Conservation (phyloP, 202 grass and related monocot species). For the Zizania palustris region DNA sequence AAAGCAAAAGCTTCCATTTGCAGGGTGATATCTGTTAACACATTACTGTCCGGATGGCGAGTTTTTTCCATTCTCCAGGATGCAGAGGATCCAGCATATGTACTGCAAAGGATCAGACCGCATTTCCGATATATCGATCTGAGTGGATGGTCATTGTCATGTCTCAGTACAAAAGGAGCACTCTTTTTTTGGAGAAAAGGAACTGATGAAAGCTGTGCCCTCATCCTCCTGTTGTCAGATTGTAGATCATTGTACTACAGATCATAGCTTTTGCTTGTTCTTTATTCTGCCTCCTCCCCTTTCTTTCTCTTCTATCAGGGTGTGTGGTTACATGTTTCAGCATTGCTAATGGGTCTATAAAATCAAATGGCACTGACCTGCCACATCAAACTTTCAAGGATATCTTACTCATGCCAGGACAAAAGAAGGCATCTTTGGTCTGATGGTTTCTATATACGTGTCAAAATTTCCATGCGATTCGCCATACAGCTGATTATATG, state of each 20-base stretch:
- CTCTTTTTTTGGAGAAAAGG: slow-evolving; percentile 12
- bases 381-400: not conserved
- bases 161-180: slow-evolving; percentile 4
- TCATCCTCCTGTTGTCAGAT: slow-evolving; percentile 3
- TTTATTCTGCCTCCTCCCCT: not conserved
- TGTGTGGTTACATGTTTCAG: not conserved
- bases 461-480: not conserved
- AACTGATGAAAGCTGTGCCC: not conserved
- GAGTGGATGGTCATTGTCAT: slow-evolving; percentile 20
- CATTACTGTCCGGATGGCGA: not conserved
- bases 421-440: not conserved
- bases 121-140: not conserved
- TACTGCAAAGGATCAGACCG: not conserved
- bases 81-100: not conserved
- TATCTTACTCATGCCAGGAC: not conserved
- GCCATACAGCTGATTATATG: not conserved
- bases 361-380: not conserved
- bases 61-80: not conserved
- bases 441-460: not conserved
- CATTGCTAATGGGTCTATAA: not conserved
- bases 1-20: not conserved
- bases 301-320: not conserved
- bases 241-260: slow-evolving; percentile 13
- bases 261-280: slow-evolving; percentile 9
- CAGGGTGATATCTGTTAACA: not conserved